phyloP scores from a whole-genome alignment of 2,329 filamentous ascomycete genomes.

The Exophiala spinifera region DNA sequence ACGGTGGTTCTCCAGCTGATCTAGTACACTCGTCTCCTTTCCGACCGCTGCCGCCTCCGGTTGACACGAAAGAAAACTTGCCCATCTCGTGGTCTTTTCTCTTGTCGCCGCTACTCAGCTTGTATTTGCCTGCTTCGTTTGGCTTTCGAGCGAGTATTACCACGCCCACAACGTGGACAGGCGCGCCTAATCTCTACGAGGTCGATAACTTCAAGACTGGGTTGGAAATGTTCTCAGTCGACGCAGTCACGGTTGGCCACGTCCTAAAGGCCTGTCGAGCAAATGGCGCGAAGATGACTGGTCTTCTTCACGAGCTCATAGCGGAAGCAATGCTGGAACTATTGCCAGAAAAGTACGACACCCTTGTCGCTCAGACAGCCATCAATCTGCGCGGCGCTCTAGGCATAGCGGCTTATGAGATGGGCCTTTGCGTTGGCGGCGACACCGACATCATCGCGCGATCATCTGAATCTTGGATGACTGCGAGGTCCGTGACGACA shows the following conservation, averaged over 20 bases:
- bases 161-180: conserved; percentile 37
- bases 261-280: conserved; percentile 34
- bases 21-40: neutral
- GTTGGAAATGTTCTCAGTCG: conserved; percentile 35
- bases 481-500: conserved; percentile 34
- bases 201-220: conserved; percentile 28
- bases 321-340: conserved; percentile 6
- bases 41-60: conserved; percentile 4
- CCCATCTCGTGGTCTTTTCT: conserved; percentile 47
- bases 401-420: conserved; percentile 33
- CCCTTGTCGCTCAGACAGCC: conserved; percentile 40
- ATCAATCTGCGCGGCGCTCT: conserved; percentile 42
- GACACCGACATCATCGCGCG: conserved; percentile 25
- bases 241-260: conserved; percentile 28
- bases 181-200: conserved; percentile 21
- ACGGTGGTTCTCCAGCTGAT: neutral
- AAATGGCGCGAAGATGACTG: conserved; percentile 43
- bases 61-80: conserved; percentile 30
- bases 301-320: conserved; percentile 41
- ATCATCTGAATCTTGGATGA: conserved; percentile 1
- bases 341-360: conserved; percentile 23
- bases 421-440: conserved; percentile 38
- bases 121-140: conserved; percentile 38
- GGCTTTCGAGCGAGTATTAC: conserved; percentile 33
- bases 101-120: conserved; percentile 39